Evolutionary conservation across 306 rosid genomes (phyloP).

Genomic region (Castanopsis chinensis): DNA sequence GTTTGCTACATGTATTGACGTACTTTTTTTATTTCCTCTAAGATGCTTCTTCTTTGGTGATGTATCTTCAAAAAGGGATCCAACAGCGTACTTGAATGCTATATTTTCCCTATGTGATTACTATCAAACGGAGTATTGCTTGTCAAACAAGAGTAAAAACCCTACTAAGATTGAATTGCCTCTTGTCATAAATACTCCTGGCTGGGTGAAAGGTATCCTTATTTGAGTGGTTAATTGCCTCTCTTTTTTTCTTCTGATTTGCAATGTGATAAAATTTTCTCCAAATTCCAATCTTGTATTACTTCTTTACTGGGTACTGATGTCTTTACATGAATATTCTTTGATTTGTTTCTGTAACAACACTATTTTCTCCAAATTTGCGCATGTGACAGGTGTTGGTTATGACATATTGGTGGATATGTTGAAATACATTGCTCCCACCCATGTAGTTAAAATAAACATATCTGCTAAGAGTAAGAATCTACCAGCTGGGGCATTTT

Average conservation of each 20-base stretch:
- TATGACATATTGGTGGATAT: constrained; percentile 73
- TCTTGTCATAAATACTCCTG: constrained; percentile 85
- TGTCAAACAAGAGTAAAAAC: constrained; percentile 29
- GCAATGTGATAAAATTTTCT: constrained; percentile 6
- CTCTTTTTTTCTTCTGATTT: neutral
- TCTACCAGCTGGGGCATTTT: constrained; percentile 79
- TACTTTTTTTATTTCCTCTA: constrained; percentile 18
- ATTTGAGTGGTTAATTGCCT: neutral
- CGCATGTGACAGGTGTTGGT: constrained; percentile 66
- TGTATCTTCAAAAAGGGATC: constrained; percentile 70
- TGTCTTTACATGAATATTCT: constrained; percentile 14
- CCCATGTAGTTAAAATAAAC: constrained; percentile 76
- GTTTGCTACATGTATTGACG: constrained; percentile 5
- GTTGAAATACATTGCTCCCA: constrained; percentile 70
- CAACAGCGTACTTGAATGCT: constrained; percentile 51
- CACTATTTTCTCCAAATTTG: constrained; percentile 13
- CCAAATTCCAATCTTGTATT: neutral
- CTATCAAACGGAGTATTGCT: constrained; percentile 48
- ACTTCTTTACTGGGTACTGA: constrained; percentile 9
- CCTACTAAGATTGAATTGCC: constrained; percentile 53
- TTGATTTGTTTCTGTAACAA: constrained; percentile 6
- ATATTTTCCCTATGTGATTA: constrained; percentile 52
- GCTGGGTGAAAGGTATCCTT: constrained; percentile 90
- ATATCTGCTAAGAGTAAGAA: constrained; percentile 66
- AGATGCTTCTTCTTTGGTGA: constrained; percentile 94